Evolutionary conservation across 2,329 filamentous ascomycete species (phyloP).

Genomic region (Aspergillus clavatus): DNA sequence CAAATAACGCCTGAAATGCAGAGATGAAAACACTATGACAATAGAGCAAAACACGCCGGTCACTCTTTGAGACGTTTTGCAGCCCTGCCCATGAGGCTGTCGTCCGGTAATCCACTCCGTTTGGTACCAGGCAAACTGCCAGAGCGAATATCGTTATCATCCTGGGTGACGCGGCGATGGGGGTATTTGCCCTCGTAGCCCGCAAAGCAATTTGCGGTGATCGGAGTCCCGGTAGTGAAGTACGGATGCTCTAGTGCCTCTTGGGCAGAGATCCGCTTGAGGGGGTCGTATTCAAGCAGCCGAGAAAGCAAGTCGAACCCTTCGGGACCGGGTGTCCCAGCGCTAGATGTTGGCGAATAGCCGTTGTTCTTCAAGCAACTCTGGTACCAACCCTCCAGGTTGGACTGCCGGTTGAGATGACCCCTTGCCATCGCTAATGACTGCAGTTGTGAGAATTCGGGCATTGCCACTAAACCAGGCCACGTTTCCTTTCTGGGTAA

Average conservation of each 20-base stretch:
- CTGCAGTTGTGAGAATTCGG: conserved; percentile 71
- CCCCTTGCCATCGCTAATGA: conserved; percentile 44
- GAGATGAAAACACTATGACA: not conserved
- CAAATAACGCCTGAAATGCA: not conserved
- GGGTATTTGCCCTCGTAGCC: conserved; percentile 86
- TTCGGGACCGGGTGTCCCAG: conserved; percentile 62
- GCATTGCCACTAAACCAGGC: conserved; percentile 79
- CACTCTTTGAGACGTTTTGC: conserved; percentile 53
- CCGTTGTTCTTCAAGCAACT: conserved; percentile 59
- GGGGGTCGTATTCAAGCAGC: conserved; percentile 87
- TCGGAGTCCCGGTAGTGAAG: conserved; percentile 65
- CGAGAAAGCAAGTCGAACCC: conserved; percentile 77
- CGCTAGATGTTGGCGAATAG: conserved; percentile 46
- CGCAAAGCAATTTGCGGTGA: conserved; percentile 83
- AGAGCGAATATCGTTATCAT: conserved; percentile 93
- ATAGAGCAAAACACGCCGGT: conserved; percentile 10
- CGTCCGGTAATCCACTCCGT: conserved; percentile 77
- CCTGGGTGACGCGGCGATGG: conserved; percentile 80
- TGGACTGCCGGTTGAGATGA: conserved; percentile 49
- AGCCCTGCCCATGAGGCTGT: conserved; percentile 58
- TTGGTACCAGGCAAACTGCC: conserved; percentile 88
- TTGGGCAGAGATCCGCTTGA: conserved; percentile 79
- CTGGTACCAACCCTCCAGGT: conserved; percentile 76
- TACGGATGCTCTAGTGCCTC: conserved; percentile 88
- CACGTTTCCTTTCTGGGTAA: conserved; percentile 83